These are phyloP conservation scores for Chenopodium formosanum DNA, from an alignment of 148 eudicot species.

Conservation along the genomic window DNA sequence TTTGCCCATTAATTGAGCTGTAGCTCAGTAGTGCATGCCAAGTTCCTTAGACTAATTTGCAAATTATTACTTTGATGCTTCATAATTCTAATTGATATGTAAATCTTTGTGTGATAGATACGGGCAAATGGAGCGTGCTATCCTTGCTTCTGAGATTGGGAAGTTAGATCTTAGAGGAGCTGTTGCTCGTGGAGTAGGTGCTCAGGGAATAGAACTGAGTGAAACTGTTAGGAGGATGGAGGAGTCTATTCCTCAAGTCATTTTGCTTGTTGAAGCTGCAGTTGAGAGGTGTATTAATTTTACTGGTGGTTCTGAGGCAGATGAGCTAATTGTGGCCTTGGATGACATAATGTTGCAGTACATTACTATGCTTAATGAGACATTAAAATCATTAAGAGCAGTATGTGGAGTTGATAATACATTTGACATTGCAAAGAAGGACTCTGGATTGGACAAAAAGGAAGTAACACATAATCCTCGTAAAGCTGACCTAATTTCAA, in stretches of 20 bases:
- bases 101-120: constrained; percentile 44
- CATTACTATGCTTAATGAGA: constrained; percentile 75
- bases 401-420: constrained; percentile 76
- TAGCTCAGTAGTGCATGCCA: not conserved
- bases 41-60: not conserved
- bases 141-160: constrained; percentile 77
- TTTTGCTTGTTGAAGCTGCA: constrained; percentile 84
- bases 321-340: constrained; percentile 73
- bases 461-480: constrained; percentile 65
- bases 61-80: not conserved
- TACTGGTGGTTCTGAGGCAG: constrained; percentile 97
- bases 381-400: constrained; percentile 66
- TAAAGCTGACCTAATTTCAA: constrained; percentile 69
- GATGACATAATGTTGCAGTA: constrained; percentile 89
- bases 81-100: constrained; percentile 5
- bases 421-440: constrained; percentile 58
- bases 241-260: constrained; percentile 92
- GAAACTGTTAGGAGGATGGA: constrained; percentile 99
- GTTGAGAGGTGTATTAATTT: constrained; percentile 89
- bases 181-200: constrained; percentile 78
- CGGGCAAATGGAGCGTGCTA: constrained; percentile 89
- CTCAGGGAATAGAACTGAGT: constrained; percentile 95
- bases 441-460: constrained; percentile 59
- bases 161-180: constrained; percentile 93
- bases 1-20: constrained; percentile 3